A percentile compares a stretch with the other conserved stretches of the same genome.
Conservation (phyloP, 768 basidiomycete species). For the Pleurotus platypus region DNA sequence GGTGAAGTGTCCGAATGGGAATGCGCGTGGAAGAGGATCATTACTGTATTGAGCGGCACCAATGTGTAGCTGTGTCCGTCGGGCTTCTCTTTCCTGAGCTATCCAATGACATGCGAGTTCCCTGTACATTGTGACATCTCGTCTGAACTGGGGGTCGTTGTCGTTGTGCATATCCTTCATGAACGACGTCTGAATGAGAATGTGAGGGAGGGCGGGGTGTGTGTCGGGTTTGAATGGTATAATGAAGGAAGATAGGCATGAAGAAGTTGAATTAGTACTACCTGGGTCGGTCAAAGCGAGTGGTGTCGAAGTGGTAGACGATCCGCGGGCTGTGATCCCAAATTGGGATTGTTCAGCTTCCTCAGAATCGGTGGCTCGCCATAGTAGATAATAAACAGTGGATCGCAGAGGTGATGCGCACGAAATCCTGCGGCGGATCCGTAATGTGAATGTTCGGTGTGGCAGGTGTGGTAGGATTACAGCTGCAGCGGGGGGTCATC, state of each 20-base stretch:
- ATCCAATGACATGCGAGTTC: background rate
- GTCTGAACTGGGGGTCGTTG: background rate
- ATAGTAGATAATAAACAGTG: background rate
- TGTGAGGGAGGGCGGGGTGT: background rate
- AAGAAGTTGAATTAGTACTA: background rate
- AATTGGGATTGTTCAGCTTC: background rate
- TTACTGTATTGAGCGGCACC: background rate
- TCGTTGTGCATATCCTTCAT: conserved; percentile 7
- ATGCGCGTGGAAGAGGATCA: background rate
- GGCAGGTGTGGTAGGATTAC: no score
- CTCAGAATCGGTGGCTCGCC: background rate
- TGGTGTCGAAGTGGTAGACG: background rate
- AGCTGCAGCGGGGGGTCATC: no score
- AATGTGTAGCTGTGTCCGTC: background rate
- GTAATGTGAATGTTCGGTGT: no score
- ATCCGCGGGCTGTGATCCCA: background rate
- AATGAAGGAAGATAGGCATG: background rate
- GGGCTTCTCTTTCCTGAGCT: background rate
- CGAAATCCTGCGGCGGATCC: no score
- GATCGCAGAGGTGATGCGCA: no score
- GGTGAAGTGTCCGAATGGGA: background rate
- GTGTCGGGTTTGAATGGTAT: background rate
- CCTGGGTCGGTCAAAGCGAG: background rate
- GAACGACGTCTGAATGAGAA: background rate
- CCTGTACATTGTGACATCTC: background rate